These are phyloP conservation scores for Lepidopterella palustris DNA, from an alignment of 495 filamentous ascomycete genomes.

Conservation along the genomic window DNA sequence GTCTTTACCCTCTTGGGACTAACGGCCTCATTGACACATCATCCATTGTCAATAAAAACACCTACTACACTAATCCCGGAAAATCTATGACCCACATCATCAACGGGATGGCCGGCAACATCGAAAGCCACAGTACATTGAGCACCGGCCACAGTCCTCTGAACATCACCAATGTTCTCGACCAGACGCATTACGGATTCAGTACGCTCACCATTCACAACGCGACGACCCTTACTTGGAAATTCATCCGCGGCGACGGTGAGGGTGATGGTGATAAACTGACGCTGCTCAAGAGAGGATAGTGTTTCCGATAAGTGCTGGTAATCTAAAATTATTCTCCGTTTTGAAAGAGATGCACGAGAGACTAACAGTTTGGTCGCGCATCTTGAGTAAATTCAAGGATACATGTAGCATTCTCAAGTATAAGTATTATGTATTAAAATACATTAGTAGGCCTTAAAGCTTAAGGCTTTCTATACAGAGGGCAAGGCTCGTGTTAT, in stretches of 20 bases:
- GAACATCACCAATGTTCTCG: conserved; percentile 45
- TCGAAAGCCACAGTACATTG: conserved; percentile 34
- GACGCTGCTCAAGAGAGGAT: conserved; percentile 35
- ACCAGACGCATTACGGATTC: conserved; percentile 45
- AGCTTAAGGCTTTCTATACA: too few species aligned
- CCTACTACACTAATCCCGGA: conserved; percentile 36
- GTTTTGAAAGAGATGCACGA: too few species aligned
- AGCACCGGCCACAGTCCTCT: conserved; percentile 26
- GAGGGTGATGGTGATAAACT: conserved; percentile 42
- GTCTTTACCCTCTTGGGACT: conserved; percentile 35
- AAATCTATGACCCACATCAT: conserved; percentile 36
- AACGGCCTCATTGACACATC: conserved; percentile 21
- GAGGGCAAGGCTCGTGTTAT: too few species aligned
- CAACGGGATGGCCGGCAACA: conserved; percentile 35
- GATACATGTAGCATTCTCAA: too few species aligned
- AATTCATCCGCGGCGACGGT: conserved; percentile 43
- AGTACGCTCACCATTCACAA: conserved; percentile 45
- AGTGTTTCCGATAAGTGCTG: too few species aligned
- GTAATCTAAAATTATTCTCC: too few species aligned
- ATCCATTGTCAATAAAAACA: conserved; percentile 37
- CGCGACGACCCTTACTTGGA: conserved; percentile 40
- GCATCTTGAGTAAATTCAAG: too few species aligned
- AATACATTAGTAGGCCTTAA: too few species aligned
- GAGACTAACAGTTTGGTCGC: too few species aligned
- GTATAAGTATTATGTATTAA: too few species aligned